Evolutionary conservation across 2,329 filamentous ascomycete species (phyloP), one percentile per base, ranked within the genome.

Genomic region (Penicillium griseofulvum): DNA sequence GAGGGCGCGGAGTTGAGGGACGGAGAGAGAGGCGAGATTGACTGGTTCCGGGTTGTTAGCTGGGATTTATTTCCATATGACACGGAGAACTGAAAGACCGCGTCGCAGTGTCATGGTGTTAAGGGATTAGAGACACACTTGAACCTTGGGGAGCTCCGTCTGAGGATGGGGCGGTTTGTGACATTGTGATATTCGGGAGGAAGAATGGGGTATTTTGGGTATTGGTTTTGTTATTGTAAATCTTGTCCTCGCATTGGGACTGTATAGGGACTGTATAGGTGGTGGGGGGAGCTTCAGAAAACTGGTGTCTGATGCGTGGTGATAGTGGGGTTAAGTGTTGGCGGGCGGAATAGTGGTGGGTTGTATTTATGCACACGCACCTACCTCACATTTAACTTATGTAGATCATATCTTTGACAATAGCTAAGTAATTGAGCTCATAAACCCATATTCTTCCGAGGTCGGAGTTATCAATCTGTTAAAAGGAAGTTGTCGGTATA

Each of bases 1-100:
- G 65, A 99, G 87, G 66, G 91, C 86, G 64, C 86, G 87, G 64
- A 99, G 88, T 77, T 97, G 93, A 63, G 90, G 89, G 26, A 87
- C 81, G 66, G 88, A 89, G 68, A 99, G 87, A 58, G 83, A 86
- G 66, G 87, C 85, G 67, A 99, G 80, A 70, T 89, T 86, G 64
- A 90, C 81, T 65, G 12, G 8, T 19, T 44, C 19, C 16, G 11
- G 22, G 17, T 46, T 29, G 26, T 49, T 56, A 52, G 48, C 46
- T 39, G 56, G 6, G 38, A 28, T 34, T 19, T 12, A 19, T 43
- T 29, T n/a, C n/a, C 16, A 50, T 44, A 24, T 5, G 19, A 26
- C 16, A 34, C 16, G 6, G 11, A 44, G 9, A 17, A 19, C 28
- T 3, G 16, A 22, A 22, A 11, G 36, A 14, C 26, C 22, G 19